Conservation (phyloP, 1,284 basidiomycete species). For the Malassezia brasiliensis region DNA sequence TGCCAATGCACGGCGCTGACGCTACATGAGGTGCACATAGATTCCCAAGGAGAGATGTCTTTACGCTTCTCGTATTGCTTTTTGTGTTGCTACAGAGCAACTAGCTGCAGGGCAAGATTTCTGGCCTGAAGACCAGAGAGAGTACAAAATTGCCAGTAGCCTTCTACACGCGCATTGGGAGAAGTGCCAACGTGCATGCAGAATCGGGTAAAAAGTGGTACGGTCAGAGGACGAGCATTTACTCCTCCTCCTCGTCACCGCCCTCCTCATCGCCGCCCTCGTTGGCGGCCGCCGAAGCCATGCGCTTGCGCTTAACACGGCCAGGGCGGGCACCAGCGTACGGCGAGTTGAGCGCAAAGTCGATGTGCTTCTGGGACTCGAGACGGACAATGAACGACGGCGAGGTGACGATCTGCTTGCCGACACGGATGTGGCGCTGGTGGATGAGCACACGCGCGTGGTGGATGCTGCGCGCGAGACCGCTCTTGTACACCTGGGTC, state of each 20-base stretch:
- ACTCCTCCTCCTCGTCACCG: slow-evolving; percentile 56
- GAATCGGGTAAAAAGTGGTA: neutral
- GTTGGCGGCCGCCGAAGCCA: slow-evolving; percentile 80
- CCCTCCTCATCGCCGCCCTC: slow-evolving; percentile 73
- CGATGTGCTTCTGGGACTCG: slow-evolving; percentile 67
- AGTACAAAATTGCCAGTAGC: too few species aligned
- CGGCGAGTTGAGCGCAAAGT: slow-evolving; percentile 93
- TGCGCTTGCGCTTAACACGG: slow-evolving; percentile 98
- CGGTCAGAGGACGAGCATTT: neutral
- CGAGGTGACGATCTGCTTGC: slow-evolving; percentile 98
- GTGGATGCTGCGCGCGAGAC: slow-evolving; percentile 95
- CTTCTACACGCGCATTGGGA: neutral
- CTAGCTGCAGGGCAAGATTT: neutral
- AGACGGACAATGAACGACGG: slow-evolving; percentile 90
- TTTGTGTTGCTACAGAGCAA: slow-evolving; percentile 11
- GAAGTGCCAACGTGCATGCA: neutral
- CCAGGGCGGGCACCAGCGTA: slow-evolving; percentile 94
- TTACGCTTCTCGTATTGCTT: slow-evolving; percentile 14
- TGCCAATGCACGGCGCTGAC: slow-evolving; percentile 20
- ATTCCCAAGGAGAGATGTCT: neutral
- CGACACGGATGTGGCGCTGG: slow-evolving; percentile 94
- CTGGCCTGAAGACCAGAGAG: neutral
- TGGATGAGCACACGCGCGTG: slow-evolving; percentile 96
- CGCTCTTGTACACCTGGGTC: slow-evolving; percentile 99
- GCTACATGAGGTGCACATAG: neutral